phyloP scores from a whole-genome alignment of 208 protist species.

The Balamuthia mandrillaris region DNA sequence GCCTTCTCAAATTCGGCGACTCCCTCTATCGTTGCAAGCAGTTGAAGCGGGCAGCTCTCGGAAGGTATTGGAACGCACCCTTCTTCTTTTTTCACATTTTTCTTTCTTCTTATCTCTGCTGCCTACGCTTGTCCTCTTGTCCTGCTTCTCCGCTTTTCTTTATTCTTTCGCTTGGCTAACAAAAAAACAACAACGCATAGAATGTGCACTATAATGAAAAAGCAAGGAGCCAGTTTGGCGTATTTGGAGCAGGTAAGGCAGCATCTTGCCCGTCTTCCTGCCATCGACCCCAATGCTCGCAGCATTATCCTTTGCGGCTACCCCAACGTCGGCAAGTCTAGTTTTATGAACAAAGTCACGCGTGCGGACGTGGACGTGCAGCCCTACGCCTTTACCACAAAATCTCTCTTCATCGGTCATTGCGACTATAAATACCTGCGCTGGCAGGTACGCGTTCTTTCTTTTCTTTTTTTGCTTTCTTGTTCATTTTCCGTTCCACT shows the following conservation, averaged over 20 bases:
- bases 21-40: conserved; percentile 99
- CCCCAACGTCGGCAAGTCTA: conserved; percentile 99
- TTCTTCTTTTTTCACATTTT: not conserved
- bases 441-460: conserved; percentile 86
- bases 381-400: conserved; percentile 99
- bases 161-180: not conserved
- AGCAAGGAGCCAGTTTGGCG: conserved; percentile 86
- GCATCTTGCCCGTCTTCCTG: conserved; percentile 98
- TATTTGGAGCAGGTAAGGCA: conserved; percentile 99
- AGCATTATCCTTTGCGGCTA: conserved; percentile 91
- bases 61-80: conserved; percentile 63
- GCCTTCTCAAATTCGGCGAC: conserved; percentile 98
- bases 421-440: conserved; percentile 97
- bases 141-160: not conserved
- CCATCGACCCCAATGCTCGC: conserved; percentile 96
- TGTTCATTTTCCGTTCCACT: too few species aligned
- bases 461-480: not conserved
- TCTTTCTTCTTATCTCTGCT: not conserved
- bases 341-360: conserved; percentile 99
- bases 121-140: not conserved
- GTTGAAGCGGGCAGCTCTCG: conserved; percentile 98
- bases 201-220: conserved; percentile 97
- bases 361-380: conserved; percentile 99
- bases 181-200: conserved; percentile 58
- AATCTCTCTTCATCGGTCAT: conserved; percentile 99